Percentiles rank a stretch among this genome's conserved stretches.
Evolutionary conservation across 495 filamentous ascomycete species (phyloP).

Genomic region (Chaetomium fimeti): DNA sequence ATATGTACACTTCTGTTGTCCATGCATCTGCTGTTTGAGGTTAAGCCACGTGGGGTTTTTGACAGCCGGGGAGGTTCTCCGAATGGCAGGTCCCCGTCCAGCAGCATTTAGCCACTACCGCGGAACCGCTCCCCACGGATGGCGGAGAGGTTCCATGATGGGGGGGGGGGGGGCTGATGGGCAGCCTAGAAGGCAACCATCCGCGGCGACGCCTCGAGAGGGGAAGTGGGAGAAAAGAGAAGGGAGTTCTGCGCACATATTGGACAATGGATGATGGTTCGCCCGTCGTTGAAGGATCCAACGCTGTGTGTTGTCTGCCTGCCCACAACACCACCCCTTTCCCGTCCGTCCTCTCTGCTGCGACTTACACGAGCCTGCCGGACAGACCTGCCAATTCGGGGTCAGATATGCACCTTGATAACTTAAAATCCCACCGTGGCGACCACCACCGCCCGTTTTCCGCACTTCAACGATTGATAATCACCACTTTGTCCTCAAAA

Average conservation of each 20-base stretch:
- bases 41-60: not conserved
- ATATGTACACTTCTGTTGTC: conserved; percentile 10
- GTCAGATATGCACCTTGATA: not conserved
- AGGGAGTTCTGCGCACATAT: not conserved
- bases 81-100: not conserved
- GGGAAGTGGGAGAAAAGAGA: not conserved
- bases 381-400: not conserved
- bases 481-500: too few species aligned
- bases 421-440: not conserved
- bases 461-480: too few species aligned
- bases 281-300: not conserved
- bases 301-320: not conserved
- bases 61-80: not conserved
- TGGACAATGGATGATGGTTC: conserved; percentile 1
- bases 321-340: not conserved
- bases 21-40: conserved; percentile 8
- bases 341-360: not conserved
- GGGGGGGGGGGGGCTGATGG: not conserved
- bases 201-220: not conserved
- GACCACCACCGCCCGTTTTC: too few species aligned
- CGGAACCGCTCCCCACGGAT: not conserved
- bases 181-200: not conserved
- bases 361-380: not conserved
- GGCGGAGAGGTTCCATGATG: too few species aligned
- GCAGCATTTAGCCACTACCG: not conserved